Evolutionary conservation across 768 basidiomycete genomes (phyloP), one percentile per base, ranked within the genome.

Genomic region (Tulasnella sp.): DNA sequence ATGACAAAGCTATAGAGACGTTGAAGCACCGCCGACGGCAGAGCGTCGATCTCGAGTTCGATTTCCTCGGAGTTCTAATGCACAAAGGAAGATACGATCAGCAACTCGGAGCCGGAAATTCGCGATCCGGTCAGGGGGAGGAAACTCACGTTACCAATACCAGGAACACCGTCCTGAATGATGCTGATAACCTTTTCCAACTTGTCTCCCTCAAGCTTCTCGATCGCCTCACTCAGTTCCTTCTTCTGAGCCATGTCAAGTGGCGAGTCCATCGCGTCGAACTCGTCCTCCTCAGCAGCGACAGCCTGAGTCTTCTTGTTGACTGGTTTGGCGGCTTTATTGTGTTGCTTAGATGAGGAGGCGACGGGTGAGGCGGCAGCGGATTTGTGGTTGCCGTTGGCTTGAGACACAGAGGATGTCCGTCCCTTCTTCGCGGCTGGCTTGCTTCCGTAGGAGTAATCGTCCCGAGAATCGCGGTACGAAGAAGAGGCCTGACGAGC

Each of bases 21-120:
- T 69, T 91, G 90, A 69, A 98, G 87, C 62, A 97, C 95, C 36
- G 86, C 80, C 7, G 91, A 84, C 65, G 97, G 95, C 37, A 99
- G 83, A 44, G 88, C 83, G 78, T 98, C 97, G 78, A 99, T 98
- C 81, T 99, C 97, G 52, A 99, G 87, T 80, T 99, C 97, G 77
- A 99, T 98, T 83, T 99, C 97, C 80, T 98, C 94, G 62, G 90
- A 91, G 80, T 92, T 94, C 92, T 94, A 82, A 32, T 44, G n/a
- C n/a, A 59, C 5, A n/a, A 59, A 7, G 52, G 22, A 29, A 26
- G 52, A 16, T n/a, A 36, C 16, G 70, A 37, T 35, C 22, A 63
- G 40, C 17, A n/a, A 37, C 22, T 34, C 22, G 0, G 37, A 9
- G 19, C 5, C 47, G 37, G 19, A 32, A 22, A n/a, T n/a, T 29